phyloP scores from a whole-genome alignment of 2,329 filamentous ascomycete genomes.

The Thielaviopsis punctulata region DNA sequence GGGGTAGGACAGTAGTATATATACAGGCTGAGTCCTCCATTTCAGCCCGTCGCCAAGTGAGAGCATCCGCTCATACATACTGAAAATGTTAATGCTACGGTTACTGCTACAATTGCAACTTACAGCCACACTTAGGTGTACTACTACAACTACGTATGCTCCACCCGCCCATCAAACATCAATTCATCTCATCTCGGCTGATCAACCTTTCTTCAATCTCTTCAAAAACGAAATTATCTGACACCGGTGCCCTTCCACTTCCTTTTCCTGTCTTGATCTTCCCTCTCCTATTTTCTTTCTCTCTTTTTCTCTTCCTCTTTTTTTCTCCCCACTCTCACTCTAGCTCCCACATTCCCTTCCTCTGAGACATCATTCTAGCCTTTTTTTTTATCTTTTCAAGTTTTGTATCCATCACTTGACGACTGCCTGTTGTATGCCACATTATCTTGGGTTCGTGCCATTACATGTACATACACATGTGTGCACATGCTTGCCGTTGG shows the following conservation, averaged over 20 bases:
- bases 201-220: not conserved
- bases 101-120: no score
- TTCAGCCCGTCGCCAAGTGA: no score
- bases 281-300: not conserved
- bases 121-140: no score
- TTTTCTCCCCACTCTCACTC: no score
- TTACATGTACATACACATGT: not conserved
- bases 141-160: no score
- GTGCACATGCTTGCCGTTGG: not conserved
- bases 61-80: no score
- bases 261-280: not conserved
- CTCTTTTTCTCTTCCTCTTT: not conserved
- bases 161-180: not conserved
- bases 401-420: no score
- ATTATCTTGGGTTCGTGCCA: not conserved
- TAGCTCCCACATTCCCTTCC: no score
- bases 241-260: not conserved
- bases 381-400: not conserved
- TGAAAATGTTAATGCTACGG: no score
- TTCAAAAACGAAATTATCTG: not conserved
- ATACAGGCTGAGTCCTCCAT: no score
- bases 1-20: no score
- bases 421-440: not conserved
- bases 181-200: not conserved
- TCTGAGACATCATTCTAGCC: not conserved